A percentile compares a stretch with the other conserved stretches of the same genome.
Evolutionary conservation across 177 flowering plant species (phyloP).

Genomic region (Vitis hybrid): DNA sequence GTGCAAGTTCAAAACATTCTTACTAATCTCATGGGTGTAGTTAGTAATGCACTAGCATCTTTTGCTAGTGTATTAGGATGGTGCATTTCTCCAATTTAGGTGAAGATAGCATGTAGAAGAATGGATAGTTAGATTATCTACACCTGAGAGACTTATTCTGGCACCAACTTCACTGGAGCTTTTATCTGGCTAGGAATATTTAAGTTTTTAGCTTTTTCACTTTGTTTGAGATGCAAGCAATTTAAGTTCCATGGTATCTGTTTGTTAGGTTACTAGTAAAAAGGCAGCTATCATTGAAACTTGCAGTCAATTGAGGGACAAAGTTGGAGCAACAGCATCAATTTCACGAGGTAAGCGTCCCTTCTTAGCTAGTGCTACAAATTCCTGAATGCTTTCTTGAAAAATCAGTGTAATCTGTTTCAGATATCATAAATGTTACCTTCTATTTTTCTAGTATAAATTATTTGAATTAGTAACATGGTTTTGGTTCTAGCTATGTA

Average conservation of each 20-base stretch:
- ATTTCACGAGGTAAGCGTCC: conserved; percentile 59
- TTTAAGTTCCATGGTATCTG: background rate
- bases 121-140: no score
- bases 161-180: no score
- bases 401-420: background rate
- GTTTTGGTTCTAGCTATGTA: no score
- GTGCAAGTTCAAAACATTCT: conserved; percentile 29
- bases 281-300: conserved; percentile 82
- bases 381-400: background rate
- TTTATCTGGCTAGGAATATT: background rate
- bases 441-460: no score
- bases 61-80: no score
- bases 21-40: conserved; percentile 11
- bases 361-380: background rate
- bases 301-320: conserved; percentile 54
- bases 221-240: background rate
- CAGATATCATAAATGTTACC: no score
- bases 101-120: no score
- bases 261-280: conserved; percentile 78
- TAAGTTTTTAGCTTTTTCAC: background rate
- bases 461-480: no score
- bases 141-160: no score
- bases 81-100: no score
- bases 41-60: no score
- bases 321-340: conserved; percentile 60